phyloP scores from a whole-genome alignment of 805 yeast species.

The Candida boleticola region DNA sequence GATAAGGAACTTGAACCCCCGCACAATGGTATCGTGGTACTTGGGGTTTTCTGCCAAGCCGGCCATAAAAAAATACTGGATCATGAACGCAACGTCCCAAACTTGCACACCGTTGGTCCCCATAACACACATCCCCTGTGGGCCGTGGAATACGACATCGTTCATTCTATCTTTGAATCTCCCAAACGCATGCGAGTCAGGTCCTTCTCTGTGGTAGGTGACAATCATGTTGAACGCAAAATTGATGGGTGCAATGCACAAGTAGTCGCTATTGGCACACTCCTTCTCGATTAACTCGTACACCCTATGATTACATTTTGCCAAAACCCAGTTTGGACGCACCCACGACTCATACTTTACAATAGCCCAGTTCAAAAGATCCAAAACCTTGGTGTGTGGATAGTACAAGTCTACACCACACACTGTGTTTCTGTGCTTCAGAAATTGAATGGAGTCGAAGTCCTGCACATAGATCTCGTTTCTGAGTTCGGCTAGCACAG shows the following conservation, averaged over 20 bases:
- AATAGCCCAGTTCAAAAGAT: constrained; percentile 59
- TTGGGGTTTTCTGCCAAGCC: constrained; percentile 72
- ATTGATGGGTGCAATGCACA: constrained; percentile 92
- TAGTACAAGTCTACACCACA: constrained; percentile 92
- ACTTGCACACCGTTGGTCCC: constrained; percentile 98
- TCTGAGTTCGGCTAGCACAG: constrained; percentile 65
- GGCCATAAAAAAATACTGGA: constrained; percentile 78
- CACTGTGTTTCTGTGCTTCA: constrained; percentile 72
- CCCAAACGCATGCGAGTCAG: constrained; percentile 57
- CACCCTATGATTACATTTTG: constrained; percentile 48
- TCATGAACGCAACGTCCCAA: constrained; percentile 93
- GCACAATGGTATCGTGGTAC: constrained; percentile 60
- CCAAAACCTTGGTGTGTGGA: constrained; percentile 75
- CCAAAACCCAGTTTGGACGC: constrained; percentile 72
- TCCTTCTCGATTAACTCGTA: constrained; percentile 73
- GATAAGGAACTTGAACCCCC: constrained; percentile 68
- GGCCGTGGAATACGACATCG: constrained; percentile 80
- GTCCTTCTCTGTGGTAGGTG: constrained; percentile 67
- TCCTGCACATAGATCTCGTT: constrained; percentile 63
- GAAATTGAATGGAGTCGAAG: constrained; percentile 66
- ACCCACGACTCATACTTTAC: constrained; percentile 65
- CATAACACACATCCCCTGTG: constrained; percentile 88
- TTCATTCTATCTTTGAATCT: constrained; percentile 57
- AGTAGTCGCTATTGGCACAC: constrained; percentile 68
- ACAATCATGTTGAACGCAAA: constrained; percentile 82